Conservation (phyloP, 2,329 filamentous ascomycete species). For the Hypoxylon sp. region DNA sequence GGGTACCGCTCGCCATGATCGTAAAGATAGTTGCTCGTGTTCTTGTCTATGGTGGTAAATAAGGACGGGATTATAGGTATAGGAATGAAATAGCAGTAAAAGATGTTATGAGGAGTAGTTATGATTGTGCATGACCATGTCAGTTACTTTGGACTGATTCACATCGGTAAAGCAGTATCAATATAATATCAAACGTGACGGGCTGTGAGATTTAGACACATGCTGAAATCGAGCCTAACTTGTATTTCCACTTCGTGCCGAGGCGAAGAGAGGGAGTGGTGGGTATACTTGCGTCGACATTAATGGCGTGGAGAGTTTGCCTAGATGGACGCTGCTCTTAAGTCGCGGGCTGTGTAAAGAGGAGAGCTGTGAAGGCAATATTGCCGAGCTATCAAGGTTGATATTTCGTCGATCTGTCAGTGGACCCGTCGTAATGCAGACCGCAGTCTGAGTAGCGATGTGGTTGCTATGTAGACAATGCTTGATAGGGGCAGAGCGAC, state of each 20-base stretch:
- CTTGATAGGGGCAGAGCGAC: not conserved
- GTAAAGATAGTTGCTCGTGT: slow-evolving; percentile 6
- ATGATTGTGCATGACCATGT: slow-evolving; percentile 8
- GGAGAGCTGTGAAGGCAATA: slow-evolving; percentile 11
- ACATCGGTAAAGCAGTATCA: slow-evolving; percentile 29
- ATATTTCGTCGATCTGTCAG: slow-evolving; percentile 9
- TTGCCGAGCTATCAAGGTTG: slow-evolving; percentile 9
- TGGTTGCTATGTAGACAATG: slow-evolving; percentile 10
- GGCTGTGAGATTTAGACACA: slow-evolving; percentile 19
- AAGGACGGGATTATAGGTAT: not conserved
- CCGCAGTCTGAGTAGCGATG: slow-evolving; percentile 14
- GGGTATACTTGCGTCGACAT: slow-evolving; percentile 1
- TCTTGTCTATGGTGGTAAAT: not conserved
- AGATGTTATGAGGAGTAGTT: slow-evolving; percentile 12
- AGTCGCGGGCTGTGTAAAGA: slow-evolving; percentile 31
- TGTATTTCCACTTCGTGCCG: slow-evolving; percentile 30
- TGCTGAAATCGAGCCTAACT: slow-evolving; percentile 30
- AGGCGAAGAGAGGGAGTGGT: slow-evolving; percentile 8
- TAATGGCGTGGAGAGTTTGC: slow-evolving; percentile 13
- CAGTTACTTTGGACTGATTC: not conserved
- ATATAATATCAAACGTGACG: slow-evolving; percentile 20
- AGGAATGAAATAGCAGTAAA: not conserved
- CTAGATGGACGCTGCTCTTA: slow-evolving; percentile 20
- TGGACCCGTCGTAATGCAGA: slow-evolving; percentile 20
- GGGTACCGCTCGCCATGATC: slow-evolving; percentile 46